phyloP scores from a whole-genome alignment of 2,329 filamentous ascomycete species.

The Colletotrichum sp. region DNA sequence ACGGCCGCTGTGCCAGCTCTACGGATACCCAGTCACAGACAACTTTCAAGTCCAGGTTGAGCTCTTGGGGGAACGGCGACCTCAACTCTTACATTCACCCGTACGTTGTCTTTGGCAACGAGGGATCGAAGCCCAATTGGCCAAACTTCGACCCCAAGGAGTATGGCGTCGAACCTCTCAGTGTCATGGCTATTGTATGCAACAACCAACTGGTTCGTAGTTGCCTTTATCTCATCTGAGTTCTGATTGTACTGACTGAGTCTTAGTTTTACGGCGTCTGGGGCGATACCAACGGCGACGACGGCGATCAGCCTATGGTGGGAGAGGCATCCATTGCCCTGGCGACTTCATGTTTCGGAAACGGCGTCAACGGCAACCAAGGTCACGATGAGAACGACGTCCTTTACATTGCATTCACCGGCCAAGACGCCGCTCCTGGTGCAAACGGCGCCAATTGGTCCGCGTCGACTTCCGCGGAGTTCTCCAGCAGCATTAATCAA shows the following conservation, averaged over 20 bases:
- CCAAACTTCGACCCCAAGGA: conserved; percentile 39
- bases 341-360: conserved; percentile 62
- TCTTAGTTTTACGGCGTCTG: conserved; percentile 61
- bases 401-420: conserved; percentile 66
- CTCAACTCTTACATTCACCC: conserved; percentile 50
- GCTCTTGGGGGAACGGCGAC: conserved; percentile 40
- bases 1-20: conserved; percentile 50
- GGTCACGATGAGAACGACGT: conserved; percentile 65
- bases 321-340: conserved; percentile 65
- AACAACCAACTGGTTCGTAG: conserved; percentile 41
- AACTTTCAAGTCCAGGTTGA: conserved; percentile 47
- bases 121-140: conserved; percentile 28
- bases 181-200: conserved; percentile 56
- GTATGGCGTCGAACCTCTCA: conserved; percentile 47
- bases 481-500: conserved; percentile 56
- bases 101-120: conserved; percentile 56
- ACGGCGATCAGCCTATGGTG: conserved; percentile 49
- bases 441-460: conserved; percentile 58
- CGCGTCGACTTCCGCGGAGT: conserved; percentile 51
- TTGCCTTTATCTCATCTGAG: background rate
- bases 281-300: conserved; percentile 66
- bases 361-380: conserved; percentile 55
- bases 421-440: conserved; percentile 61
- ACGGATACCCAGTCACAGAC: conserved; percentile 51
- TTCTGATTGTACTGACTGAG: background rate